Base-by-base conservation (phyloP, 768 basidiomycete species). In the Sporobolomyces pararoseus region DNA sequence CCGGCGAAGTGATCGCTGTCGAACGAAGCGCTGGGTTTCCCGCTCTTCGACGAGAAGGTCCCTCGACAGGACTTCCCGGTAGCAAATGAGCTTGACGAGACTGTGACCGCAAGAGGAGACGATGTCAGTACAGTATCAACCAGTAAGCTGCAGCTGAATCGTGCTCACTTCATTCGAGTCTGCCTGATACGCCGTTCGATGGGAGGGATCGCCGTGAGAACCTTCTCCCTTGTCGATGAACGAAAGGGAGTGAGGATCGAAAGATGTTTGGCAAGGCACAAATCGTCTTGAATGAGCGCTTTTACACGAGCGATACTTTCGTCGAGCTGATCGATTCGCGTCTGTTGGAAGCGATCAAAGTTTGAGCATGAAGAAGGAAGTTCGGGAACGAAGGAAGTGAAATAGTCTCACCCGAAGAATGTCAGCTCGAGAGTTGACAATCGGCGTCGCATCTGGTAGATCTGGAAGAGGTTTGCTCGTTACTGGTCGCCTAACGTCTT, bases 171-270 rank as follows among this genome's bases (percentile, higher is more conserved):
- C 65, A 75, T 72, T 27, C 75, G 29, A 3, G 65, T 50, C 10
- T 70, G 66, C 9, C 84, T 85, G 57, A 98, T 80, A 47, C 85
- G 84, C 76, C 84, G 87, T 12, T 88, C 85, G 17, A 88, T 81
- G 23, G 80, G 81, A 73, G 86, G 86, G 23, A 93, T 81, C 4
- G 86, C 83, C 29, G 80, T 75, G 29, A 84, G 80, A 32, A 99
- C 83, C 52, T 87, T 85, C 70, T 91, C 89, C 54, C 93, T 86
- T 5, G 93, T 93, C 13, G 87, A 82, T 55, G 85, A 86, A 76
- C 88, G 90, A 79, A 98, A 94, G 4, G 96, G 94, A 21, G 90
- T 88, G 46, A 97, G 83, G 50, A 89, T 85, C 2, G 87, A 87
- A 27, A 97, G 83, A 75, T 94, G 95, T 49, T 89, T 87, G 27